Percentiles rank a stretch among this genome's conserved stretches.
Conservation (phyloP, 2,329 filamentous ascomycete genomes). For the Phialemonium atrogriseum region DNA sequence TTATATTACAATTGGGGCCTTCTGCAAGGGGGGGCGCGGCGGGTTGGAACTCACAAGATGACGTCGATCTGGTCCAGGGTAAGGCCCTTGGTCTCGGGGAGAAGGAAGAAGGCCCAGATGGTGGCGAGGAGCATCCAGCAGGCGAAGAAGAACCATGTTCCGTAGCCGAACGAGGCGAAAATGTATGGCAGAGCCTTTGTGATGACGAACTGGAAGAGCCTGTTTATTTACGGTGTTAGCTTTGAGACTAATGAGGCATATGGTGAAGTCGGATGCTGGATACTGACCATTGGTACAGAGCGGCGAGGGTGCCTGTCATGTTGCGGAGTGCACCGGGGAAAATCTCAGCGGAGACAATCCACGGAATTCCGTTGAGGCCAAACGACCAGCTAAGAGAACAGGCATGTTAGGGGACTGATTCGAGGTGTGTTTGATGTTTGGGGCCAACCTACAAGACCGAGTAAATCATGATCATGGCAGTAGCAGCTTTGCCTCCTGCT, state of each 20-base stretch:
- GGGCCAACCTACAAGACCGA: too few relatives aligned
- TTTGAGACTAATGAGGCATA: too few relatives aligned
- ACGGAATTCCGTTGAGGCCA: slow-evolving; percentile 35
- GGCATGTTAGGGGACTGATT: too few relatives aligned
- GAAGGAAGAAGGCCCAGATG: slow-evolving; percentile 40
- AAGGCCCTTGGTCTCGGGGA: slow-evolving; percentile 47
- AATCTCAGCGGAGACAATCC: slow-evolving; percentile 36
- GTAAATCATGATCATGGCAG: slow-evolving; percentile 47
- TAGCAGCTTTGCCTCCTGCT: slow-evolving; percentile 42
- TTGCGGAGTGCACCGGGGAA: slow-evolving; percentile 34
- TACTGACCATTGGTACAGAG: slow-evolving; percentile 27
- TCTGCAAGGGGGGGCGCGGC: too few relatives aligned
- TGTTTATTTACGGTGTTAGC: not conserved
- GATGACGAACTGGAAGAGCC: slow-evolving; percentile 32
- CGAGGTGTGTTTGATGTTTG: too few relatives aligned
- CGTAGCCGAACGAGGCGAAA: slow-evolving; percentile 33
- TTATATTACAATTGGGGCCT: too few relatives aligned
- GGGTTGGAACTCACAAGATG: slow-evolving; percentile 10
- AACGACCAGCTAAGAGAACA: too few relatives aligned
- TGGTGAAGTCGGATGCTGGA: too few relatives aligned
- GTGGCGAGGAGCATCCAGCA: slow-evolving; percentile 38
- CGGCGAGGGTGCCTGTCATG: slow-evolving; percentile 31
- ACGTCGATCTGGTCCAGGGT: slow-evolving; percentile 44
- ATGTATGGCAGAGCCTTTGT: slow-evolving; percentile 37
- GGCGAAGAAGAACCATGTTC: slow-evolving; percentile 51